A percentile compares a stretch with the other conserved stretches of the same genome.
Evolutionary conservation across 805 yeast species (phyloP).

Genomic region (Zygosaccharomyces kombuchaensis): DNA sequence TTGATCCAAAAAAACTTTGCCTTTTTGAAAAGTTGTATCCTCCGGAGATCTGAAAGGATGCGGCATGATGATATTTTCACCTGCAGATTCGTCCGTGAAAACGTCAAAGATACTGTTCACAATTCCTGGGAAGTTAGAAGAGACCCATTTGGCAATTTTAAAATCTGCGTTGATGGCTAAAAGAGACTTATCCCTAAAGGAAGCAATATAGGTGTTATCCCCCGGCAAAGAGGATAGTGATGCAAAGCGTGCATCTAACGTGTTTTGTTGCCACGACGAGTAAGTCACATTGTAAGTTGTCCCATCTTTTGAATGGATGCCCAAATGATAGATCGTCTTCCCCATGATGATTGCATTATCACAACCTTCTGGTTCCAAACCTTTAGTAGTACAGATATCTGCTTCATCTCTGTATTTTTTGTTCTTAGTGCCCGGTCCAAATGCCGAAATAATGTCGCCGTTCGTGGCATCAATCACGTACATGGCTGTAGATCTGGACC

Average conservation of each 20-base stretch:
- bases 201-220: conserved; percentile 76
- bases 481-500: conserved; percentile 69
- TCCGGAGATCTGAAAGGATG: conserved; percentile 51
- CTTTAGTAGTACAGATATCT: conserved; percentile 11
- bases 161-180: conserved; percentile 66
- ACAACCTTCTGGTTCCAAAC: conserved; percentile 18
- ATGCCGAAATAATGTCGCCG: conserved; percentile 68
- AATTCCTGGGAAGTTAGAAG: conserved; percentile 58
- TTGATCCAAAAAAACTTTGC: conserved; percentile 58
- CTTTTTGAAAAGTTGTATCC: conserved; percentile 17
- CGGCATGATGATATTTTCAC: conserved; percentile 52
- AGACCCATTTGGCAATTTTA: conserved; percentile 78
- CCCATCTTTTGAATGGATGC: conserved; percentile 70
- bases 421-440: conserved; percentile 49
- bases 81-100: conserved; percentile 33
- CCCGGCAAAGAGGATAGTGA: conserved; percentile 50
- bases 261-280: conserved; percentile 89
- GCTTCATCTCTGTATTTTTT: conserved; percentile 19
- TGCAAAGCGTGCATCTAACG: conserved; percentile 56
- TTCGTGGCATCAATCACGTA: conserved; percentile 67
- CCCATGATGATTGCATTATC: conserved; percentile 54
- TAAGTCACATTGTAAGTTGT: conserved; percentile 82
- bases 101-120: conserved; percentile 80
- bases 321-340: conserved; percentile 63
- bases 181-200: conserved; percentile 75